phyloP scores from a whole-genome alignment of 148 eudicot genomes.

The Selenicereus undatus region DNA sequence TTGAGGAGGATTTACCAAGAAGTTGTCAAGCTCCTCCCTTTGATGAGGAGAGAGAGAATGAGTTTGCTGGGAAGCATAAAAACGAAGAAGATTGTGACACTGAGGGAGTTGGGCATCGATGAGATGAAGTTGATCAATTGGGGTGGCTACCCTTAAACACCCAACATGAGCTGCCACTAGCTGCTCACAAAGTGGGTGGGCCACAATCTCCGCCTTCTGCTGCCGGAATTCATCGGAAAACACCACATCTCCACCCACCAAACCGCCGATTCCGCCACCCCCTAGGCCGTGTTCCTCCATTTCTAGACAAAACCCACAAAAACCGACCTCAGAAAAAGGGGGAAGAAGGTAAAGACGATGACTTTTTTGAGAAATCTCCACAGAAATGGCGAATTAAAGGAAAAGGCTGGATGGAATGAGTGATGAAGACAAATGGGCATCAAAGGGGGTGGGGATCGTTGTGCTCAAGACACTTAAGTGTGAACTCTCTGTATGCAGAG shows the following conservation, averaged over 20 bases:
- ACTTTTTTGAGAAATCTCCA: background rate
- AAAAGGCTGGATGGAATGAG: constrained; percentile 16
- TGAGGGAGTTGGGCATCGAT: constrained; percentile 79
- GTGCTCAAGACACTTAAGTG: constrained; percentile 5
- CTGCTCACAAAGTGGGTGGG: constrained; percentile 83
- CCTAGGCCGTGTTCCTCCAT: constrained; percentile 81
- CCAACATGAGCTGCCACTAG: constrained; percentile 77
- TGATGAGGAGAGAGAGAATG: constrained; percentile 61
- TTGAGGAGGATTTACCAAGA: constrained; percentile 47
- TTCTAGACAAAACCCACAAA: background rate
- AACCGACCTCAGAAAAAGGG: background rate
- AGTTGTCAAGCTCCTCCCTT: constrained; percentile 86
- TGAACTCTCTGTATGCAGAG: background rate
- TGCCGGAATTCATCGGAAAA: constrained; percentile 31
- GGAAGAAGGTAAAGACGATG: background rate
- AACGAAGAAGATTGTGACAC: constrained; percentile 59
- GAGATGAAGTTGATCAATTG: constrained; percentile 80
- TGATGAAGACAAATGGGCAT: constrained; percentile 19
- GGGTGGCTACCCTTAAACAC: constrained; percentile 87
- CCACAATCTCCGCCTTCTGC: constrained; percentile 64
- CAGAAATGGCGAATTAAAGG: background rate
- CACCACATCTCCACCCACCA: constrained; percentile 25
- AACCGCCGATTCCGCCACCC: constrained; percentile 42
- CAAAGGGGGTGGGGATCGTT: background rate
- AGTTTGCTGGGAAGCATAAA: constrained; percentile 51